Percentiles rank a stretch among this genome's conserved stretches.
phyloP scores from a whole-genome alignment of 352 stramenopile species.

The Phytophthora palmivora region DNA sequence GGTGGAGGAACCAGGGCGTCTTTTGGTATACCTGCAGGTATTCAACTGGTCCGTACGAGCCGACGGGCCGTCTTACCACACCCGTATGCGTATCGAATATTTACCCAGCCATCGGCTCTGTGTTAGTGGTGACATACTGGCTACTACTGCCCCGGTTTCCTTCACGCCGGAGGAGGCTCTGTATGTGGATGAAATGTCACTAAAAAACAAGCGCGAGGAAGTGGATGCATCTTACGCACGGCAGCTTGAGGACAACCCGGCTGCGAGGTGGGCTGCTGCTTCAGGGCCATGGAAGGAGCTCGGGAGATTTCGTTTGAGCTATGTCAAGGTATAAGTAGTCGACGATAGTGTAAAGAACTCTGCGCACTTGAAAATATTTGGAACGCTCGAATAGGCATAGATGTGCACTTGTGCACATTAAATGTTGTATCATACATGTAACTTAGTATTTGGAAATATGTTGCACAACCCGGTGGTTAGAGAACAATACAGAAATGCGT shows the following conservation, averaged over 20 bases:
- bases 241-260: slow-evolving; percentile 21
- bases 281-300: slow-evolving; percentile 33
- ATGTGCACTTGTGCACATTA: neutral
- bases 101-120: slow-evolving; percentile 47
- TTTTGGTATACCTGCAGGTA: slow-evolving; percentile 55
- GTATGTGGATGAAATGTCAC: slow-evolving; percentile 49
- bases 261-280: slow-evolving; percentile 5
- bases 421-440: neutral
- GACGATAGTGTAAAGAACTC: neutral
- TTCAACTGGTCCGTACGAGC: slow-evolving; percentile 43
- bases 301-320: slow-evolving; percentile 41
- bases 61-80: slow-evolving; percentile 40
- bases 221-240: slow-evolving; percentile 17
- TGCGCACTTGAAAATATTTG: too few relatives aligned
- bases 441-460: too few relatives aligned
- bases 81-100: slow-evolving; percentile 55
- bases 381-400: neutral
- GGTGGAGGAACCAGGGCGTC: slow-evolving; percentile 42
- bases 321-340: slow-evolving; percentile 21
- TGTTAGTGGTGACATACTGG: slow-evolving; percentile 53
- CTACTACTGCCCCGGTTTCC: slow-evolving; percentile 34
- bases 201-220: slow-evolving; percentile 45
- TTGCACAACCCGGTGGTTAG: too few relatives aligned
- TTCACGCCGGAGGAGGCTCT: slow-evolving; percentile 39
- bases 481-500: too few relatives aligned